Evolutionary conservation across 2,329 filamentous ascomycete genomes (phyloP), one percentile per base, ranked within the genome.

Genomic region (Pseudofabraea citricarpa): DNA sequence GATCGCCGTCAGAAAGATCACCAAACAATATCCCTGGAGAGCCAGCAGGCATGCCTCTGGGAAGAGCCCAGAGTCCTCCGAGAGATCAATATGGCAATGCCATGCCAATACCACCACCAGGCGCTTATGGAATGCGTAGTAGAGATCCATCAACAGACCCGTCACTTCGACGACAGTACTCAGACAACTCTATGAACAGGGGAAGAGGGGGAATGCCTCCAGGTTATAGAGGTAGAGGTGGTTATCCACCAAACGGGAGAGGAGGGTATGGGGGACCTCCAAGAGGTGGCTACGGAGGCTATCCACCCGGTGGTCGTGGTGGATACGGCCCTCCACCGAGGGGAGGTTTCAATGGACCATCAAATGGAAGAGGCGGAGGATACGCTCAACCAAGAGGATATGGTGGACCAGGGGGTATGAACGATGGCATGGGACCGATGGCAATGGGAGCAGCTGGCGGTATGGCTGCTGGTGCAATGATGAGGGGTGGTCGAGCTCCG

Each of bases 51-150:
- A 21, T 61, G 59, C 36, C 63, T 12, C 44, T 38, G 13, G 47
- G 38, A 39, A 46, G 53, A 36, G 60, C 61, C 42, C 47, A 52
- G 22, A 59, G 61, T 36, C 63, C 62, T 21, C 68, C 65, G 21
- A 61, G 70, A 47, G 85, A 89, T 51, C 79, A 81, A 48, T 87
- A 85, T 51, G 83, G 81, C 33, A 85, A 85, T 56, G 66, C 70
- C 8, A 64, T 75, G 19, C 50, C 54, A 27, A 31, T 43, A 26
- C 46, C 49, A 38, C 48, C 51, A 36, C 47, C 45, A 43, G 53
- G 49, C 32, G 24, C 46, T 18, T 56, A 51, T 45, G 56, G 53
- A 72, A 53, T 64, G 61, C 12, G 78, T 74, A 54, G 72, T 63
- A 41, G 62, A 68, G 59, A 71, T 68, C 46, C 64, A 66, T 53